phyloP scores from a whole-genome alignment of 495 filamentous ascomycete species.

The Hypoxylon perforatum region DNA sequence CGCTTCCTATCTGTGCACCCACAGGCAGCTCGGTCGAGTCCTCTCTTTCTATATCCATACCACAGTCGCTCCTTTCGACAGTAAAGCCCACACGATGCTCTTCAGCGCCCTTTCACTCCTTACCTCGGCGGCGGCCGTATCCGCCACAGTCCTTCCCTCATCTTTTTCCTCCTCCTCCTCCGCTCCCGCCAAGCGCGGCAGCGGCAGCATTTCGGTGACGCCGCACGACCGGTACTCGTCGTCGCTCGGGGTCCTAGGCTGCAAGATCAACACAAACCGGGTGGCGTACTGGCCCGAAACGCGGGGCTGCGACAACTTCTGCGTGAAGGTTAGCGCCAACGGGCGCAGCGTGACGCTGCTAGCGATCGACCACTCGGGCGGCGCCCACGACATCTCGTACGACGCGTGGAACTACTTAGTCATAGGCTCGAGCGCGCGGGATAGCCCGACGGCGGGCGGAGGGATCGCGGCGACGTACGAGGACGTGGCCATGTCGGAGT shows the following conservation, averaged over 20 bases:
- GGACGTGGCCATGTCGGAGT: slow-evolving; percentile 35
- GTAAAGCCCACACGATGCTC: slow-evolving; percentile 23
- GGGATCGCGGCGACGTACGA: slow-evolving; percentile 38
- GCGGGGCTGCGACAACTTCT: slow-evolving; percentile 45
- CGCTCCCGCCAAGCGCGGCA: slow-evolving; percentile 12
- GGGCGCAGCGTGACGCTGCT: slow-evolving; percentile 43
- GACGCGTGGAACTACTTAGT: slow-evolving; percentile 49
- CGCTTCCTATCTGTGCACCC: slow-evolving; percentile 4
- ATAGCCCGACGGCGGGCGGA: slow-evolving; percentile 35
- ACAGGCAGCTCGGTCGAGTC: slow-evolving; percentile 20
- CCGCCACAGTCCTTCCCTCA: slow-evolving; percentile 23
- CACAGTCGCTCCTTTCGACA: background rate
- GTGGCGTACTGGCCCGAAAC: slow-evolving; percentile 48
- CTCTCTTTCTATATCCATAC: slow-evolving; percentile 10
- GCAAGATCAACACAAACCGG: slow-evolving; percentile 50
- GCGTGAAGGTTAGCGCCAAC: slow-evolving; percentile 44
- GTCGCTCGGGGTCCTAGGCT: slow-evolving; percentile 46
- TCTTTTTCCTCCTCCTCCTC: too few relatives aligned
- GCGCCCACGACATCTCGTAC: slow-evolving; percentile 47
- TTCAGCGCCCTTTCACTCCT: slow-evolving; percentile 32
- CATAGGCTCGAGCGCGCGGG: slow-evolving; percentile 33
- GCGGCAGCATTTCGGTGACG: slow-evolving; percentile 37
- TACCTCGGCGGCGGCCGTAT: slow-evolving; percentile 25
- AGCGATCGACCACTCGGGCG: slow-evolving; percentile 41
- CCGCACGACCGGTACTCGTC: slow-evolving; percentile 47